Evolutionary conservation across 1,139 yeast genomes (phyloP).

Genomic region (Dujonia santamariae): DNA sequence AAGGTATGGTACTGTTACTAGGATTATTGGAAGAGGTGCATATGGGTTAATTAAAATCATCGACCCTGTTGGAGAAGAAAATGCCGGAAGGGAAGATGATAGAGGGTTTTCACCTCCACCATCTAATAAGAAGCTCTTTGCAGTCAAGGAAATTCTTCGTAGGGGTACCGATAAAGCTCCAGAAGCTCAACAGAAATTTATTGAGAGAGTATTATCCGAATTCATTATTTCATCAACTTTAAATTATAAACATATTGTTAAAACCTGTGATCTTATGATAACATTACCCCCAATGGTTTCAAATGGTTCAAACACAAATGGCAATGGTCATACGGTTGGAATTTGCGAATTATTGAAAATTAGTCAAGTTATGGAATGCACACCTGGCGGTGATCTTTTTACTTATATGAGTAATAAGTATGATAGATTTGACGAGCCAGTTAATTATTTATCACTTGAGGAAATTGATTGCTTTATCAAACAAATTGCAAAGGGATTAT

Average conservation of each 20-base stretch:
- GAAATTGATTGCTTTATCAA: conserved; percentile 72
- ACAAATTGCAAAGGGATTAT: conserved; percentile 61
- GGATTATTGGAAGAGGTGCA: conserved; percentile 80
- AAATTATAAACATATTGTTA: conserved; percentile 66
- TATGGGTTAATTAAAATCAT: conserved; percentile 77
- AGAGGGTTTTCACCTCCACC: neutral
- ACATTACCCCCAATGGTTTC: conserved; percentile 17
- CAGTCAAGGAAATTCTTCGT: conserved; percentile 63
- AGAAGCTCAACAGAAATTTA: conserved; percentile 58
- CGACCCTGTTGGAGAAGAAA: conserved; percentile 45
- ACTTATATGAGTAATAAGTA: conserved; percentile 25
- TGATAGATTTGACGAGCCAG: conserved; percentile 13
- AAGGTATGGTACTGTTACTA: conserved; percentile 78
- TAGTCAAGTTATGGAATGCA: conserved; percentile 75
- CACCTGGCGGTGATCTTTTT: conserved; percentile 71
- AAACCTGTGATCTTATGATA: conserved; percentile 64
- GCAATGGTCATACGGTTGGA: conserved; percentile 4
- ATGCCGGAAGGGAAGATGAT: conserved; percentile 4
- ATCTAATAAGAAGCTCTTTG: conserved; percentile 50
- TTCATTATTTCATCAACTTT: conserved; percentile 71
- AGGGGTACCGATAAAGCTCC: conserved; percentile 40
- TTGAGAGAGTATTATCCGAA: conserved; percentile 71
- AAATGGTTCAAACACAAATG: conserved; percentile 1
- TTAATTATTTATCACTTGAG: conserved; percentile 30
- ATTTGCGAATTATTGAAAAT: conserved; percentile 41